These are phyloP conservation scores for Coemansia sp. DNA, from an alignment of 192 early-diverging fungal genomes.

Conservation along the genomic window DNA sequence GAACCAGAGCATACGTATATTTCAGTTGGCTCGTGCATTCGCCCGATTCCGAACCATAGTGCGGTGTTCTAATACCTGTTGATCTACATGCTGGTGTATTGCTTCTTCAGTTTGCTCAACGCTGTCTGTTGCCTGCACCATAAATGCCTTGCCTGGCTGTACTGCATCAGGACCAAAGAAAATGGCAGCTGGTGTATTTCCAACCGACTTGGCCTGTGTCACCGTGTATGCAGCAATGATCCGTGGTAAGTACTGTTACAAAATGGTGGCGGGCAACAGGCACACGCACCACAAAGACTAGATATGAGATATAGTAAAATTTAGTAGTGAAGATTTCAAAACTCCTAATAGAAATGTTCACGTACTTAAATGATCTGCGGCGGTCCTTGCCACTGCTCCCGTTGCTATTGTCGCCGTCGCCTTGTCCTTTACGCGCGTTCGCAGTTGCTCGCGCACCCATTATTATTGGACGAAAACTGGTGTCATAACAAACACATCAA, in stretches of 20 bases:
- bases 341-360: no score
- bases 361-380: no score
- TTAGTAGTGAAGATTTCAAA: no score
- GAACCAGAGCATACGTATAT: constrained; percentile 1
- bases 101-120: not conserved
- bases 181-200: not conserved
- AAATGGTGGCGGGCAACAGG: no score
- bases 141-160: not conserved
- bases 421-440: no score
- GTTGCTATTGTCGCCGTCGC: no score
- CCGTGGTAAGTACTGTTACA: constrained; percentile 4
- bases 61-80: not conserved
- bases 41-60: constrained; percentile 1
- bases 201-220: constrained; percentile 1
- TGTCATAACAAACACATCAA: no score
- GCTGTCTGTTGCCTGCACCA: not conserved
- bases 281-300: no score
- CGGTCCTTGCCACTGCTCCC: no score
- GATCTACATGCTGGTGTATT: not conserved
- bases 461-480: no score
- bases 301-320: no score
- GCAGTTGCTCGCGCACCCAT: no score
- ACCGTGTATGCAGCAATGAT: constrained; percentile 22
- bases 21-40: not conserved
- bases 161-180: constrained; percentile 2